Conservation (phyloP, 169 alveolate species). For the Perkinsus chesapeaki region DNA sequence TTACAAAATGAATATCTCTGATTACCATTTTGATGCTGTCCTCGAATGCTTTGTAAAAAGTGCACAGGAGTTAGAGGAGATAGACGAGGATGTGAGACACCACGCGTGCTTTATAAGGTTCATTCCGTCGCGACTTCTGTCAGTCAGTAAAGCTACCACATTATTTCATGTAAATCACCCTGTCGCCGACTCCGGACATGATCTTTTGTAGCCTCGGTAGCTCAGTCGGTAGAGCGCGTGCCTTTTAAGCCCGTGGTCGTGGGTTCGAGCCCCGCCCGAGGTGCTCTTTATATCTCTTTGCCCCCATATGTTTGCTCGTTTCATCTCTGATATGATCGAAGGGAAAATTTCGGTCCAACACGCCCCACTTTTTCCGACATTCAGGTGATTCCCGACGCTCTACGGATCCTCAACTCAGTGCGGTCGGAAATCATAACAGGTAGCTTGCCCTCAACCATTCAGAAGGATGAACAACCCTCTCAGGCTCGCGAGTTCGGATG, state of each 20-base stretch:
- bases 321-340: too few species aligned
- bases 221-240: conserved; percentile 98
- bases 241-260: conserved; percentile 96
- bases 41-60: background rate
- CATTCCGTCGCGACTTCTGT: too few species aligned
- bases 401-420: background rate
- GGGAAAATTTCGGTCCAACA: too few species aligned
- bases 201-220: too few species aligned
- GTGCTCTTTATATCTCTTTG: too few species aligned
- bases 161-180: too few species aligned
- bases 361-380: background rate
- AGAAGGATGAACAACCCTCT: background rate
- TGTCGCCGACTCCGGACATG: too few species aligned
- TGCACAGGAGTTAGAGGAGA: background rate
- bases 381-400: background rate
- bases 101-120: background rate
- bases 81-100: background rate
- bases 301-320: too few species aligned
- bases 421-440: background rate
- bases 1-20: background rate
- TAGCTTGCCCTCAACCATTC: background rate
- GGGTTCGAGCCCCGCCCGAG: conserved; percentile 95
- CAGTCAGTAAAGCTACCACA: too few species aligned
- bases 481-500: background rate
- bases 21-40: background rate